phyloP scores from a whole-genome alignment of 176 grass and related monocot genomes.

The Musa troglodytarum region DNA sequence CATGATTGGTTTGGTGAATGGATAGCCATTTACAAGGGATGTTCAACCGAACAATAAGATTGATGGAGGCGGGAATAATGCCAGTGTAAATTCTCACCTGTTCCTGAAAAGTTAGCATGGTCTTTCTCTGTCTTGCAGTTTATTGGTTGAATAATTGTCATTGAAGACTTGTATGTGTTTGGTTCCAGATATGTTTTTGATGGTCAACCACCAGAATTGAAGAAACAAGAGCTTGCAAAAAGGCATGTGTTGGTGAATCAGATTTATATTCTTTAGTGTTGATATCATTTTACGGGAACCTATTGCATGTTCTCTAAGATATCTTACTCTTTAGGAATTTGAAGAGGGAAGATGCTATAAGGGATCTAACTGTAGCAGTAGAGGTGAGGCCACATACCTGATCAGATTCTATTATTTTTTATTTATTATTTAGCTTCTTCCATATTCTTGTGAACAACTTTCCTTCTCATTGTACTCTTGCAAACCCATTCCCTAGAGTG shows the following conservation, averaged over 20 bases:
- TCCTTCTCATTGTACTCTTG: too few species aligned
- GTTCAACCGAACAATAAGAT: constrained; percentile 66
- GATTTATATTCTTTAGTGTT: constrained; percentile 6
- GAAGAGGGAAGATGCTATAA: constrained; percentile 50
- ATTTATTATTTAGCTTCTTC: background rate
- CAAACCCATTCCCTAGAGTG: background rate
- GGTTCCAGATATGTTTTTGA: constrained; percentile 75
- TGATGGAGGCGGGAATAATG: constrained; percentile 82
- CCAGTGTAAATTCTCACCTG: constrained; percentile 49
- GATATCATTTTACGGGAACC: constrained; percentile 1
- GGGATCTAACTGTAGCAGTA: constrained; percentile 53
- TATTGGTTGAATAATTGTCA: constrained; percentile 8
- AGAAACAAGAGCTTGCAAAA: constrained; percentile 63
- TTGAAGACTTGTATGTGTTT: constrained; percentile 15
- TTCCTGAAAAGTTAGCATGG: constrained; percentile 4
- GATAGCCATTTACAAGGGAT: constrained; percentile 83
- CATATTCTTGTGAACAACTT: background rate
- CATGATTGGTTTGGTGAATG: background rate
- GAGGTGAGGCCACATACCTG: constrained; percentile 35
- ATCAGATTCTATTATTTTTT: background rate
- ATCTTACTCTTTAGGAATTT: constrained; percentile 42
- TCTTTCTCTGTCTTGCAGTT: constrained; percentile 10
- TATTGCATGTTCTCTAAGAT: constrained; percentile 9
- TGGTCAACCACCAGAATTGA: constrained; percentile 76
- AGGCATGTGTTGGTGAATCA: constrained; percentile 32